A percentile compares a stretch with the other conserved stretches of the same genome.
These are phyloP conservation scores for Phtheirospermum japonicum DNA, from an alignment of 257 asterid species.

Conservation along the genomic window DNA sequence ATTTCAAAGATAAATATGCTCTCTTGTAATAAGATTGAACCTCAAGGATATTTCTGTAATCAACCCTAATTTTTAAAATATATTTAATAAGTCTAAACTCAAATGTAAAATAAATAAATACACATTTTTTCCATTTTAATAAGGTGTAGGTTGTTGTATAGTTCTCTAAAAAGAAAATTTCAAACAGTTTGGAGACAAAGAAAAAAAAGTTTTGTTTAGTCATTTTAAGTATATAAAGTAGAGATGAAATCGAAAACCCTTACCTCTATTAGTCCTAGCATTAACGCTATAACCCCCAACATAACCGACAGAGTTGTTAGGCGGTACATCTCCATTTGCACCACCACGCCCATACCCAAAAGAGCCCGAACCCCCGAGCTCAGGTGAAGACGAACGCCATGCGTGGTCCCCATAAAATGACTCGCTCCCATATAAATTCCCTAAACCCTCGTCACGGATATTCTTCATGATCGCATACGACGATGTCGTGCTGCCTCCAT, in stretches of 20 bases:
- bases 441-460: constrained; percentile 42
- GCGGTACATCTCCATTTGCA: constrained; percentile 44
- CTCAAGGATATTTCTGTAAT: not conserved
- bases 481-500: constrained; percentile 34
- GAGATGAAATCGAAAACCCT: not conserved
- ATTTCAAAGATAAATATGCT: not conserved
- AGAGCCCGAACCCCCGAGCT: constrained; percentile 44
- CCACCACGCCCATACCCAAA: constrained; percentile 50
- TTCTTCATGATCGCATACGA: constrained; percentile 41
- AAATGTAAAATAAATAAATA: not conserved
- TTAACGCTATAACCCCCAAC: constrained; percentile 61
- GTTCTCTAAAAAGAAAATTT: too few relatives aligned
- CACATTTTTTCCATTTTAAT: too few relatives aligned
- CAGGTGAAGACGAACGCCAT: constrained; percentile 57
- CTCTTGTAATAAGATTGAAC: not conserved
- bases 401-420: constrained; percentile 44
- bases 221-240: not conserved
- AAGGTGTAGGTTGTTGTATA: too few relatives aligned
- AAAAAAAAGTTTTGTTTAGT: too few relatives aligned
- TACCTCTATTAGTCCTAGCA: constrained; percentile 79
- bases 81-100: too few relatives aligned
- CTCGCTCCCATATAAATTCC: constrained; percentile 43
- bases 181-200: too few relatives aligned
- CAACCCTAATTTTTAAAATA: not conserved
- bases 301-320: constrained; percentile 50